These are phyloP conservation scores for Pseudognaphalium luteoalbum DNA, from an alignment of 129 eudicot species.

Conservation along the genomic window DNA sequence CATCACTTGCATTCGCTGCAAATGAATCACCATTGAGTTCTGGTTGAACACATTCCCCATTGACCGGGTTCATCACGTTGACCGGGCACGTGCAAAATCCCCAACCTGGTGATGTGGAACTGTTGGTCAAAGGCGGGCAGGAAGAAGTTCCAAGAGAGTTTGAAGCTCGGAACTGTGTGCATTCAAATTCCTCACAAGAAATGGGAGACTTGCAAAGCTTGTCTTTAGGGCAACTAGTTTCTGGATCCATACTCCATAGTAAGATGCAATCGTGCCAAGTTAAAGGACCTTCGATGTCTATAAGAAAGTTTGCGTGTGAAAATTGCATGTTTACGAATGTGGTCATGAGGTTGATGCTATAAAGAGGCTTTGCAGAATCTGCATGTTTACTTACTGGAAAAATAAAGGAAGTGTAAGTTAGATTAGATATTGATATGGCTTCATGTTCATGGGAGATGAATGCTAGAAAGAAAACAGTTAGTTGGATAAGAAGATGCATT, in stretches of 20 bases:
- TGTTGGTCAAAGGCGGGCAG: slow-evolving; percentile 17
- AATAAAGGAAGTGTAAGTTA: slow-evolving; percentile 31
- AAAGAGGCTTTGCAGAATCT: slow-evolving; percentile 29
- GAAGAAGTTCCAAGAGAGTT: slow-evolving; percentile 15
- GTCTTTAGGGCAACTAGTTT: slow-evolving; percentile 11
- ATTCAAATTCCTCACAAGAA: slow-evolving; percentile 19
- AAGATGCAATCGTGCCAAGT: slow-evolving; percentile 38
- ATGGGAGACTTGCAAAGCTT: slow-evolving; percentile 10
- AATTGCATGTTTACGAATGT: slow-evolving; percentile 9
- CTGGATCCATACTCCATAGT: neutral
- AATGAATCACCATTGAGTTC: slow-evolving; percentile 23
- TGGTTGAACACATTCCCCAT: slow-evolving; percentile 28
- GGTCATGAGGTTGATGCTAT: slow-evolving; percentile 30
- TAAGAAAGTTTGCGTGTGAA: slow-evolving; percentile 29
- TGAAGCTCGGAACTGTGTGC: slow-evolving; percentile 16
- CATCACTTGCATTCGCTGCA: slow-evolving; percentile 25
- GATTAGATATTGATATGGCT: slow-evolving; percentile 15
- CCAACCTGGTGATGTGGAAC: slow-evolving; percentile 17
- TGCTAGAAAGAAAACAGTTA: slow-evolving; percentile 12
- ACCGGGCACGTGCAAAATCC: slow-evolving; percentile 31
- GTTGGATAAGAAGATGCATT: slow-evolving; percentile 11
- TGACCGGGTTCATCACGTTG: slow-evolving; percentile 40
- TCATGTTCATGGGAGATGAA: slow-evolving; percentile 21
- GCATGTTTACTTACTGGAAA: slow-evolving; percentile 38
- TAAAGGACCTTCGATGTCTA: slow-evolving; percentile 43